Percentiles rank a stretch among this genome's conserved stretches.
Evolutionary conservation across 2,329 filamentous ascomycete genomes (phyloP).

Genomic region (Nectriaceae sp.): DNA sequence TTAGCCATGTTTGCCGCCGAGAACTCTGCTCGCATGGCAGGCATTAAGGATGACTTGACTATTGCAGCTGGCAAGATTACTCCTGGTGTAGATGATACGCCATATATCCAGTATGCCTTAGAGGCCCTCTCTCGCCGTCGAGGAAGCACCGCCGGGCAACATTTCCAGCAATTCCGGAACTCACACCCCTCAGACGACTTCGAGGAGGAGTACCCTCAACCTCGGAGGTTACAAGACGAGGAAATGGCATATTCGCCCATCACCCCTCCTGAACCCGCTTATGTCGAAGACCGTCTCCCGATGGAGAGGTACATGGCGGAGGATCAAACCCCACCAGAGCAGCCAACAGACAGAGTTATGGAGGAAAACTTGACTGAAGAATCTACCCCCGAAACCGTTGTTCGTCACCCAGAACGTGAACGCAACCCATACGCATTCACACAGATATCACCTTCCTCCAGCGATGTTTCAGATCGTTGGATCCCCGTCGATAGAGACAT

Average conservation of each 20-base stretch:
- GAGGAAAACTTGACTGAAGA: conserved; percentile 13
- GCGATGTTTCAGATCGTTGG: background rate
- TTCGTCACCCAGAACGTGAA: conserved; percentile 16
- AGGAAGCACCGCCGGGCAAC: conserved; percentile 57
- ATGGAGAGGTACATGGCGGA: conserved; percentile 8
- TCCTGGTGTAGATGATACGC: conserved; percentile 80
- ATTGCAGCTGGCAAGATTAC: conserved; percentile 59
- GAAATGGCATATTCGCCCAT: conserved; percentile 20
- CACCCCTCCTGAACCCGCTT: conserved; percentile 27
- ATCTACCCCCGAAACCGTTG: conserved; percentile 20
- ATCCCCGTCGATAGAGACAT: conserved; percentile 30
- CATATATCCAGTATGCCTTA: conserved; percentile 87
- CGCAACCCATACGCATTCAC: conserved; percentile 14
- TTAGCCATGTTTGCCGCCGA: conserved; percentile 40
- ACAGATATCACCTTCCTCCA: conserved; percentile 13
- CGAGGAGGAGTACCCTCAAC: conserved; percentile 31
- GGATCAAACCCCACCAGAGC: background rate
- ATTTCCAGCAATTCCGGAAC: conserved; percentile 48
- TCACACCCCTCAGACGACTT: conserved; percentile 28
- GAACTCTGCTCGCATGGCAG: conserved; percentile 34
- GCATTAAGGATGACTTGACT: conserved; percentile 55
- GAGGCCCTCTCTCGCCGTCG: conserved; percentile 80
- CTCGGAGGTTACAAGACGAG: conserved; percentile 19
- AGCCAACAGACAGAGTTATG: too few species aligned
- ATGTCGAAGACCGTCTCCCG: conserved; percentile 29